Conservation (phyloP, 1,284 basidiomycete species). For the Malassezia obtusa region DNA sequence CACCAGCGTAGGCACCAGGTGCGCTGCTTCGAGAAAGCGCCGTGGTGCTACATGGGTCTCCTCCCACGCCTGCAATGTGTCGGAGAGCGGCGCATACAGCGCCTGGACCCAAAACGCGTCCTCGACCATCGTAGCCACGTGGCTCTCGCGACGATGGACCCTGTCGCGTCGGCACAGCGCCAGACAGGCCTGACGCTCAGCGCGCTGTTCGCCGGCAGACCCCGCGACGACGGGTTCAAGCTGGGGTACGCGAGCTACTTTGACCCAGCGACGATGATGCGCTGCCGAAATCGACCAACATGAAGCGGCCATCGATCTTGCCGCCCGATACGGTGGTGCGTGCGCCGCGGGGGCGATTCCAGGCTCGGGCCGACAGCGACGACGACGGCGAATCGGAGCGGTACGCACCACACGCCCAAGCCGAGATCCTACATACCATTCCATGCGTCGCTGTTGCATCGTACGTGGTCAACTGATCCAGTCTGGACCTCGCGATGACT, state of each 20-base stretch:
- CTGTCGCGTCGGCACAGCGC: conserved; percentile 1
- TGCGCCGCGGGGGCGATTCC: not conserved
- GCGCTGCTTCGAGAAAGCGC: conserved; percentile 1
- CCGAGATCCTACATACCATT: conserved; percentile 3
- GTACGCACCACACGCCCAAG: not conserved
- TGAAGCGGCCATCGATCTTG: not conserved
- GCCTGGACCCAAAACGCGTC: conserved; percentile 5
- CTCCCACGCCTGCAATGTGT: conserved; percentile 1
- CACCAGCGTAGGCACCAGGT: not conserved
- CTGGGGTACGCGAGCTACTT: not conserved
- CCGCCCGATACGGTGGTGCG: not conserved
- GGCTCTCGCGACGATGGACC: not conserved
- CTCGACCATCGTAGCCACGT: conserved; percentile 1
- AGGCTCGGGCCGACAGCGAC: not conserved
- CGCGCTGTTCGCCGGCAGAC: not conserved
- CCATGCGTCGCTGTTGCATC: not conserved
- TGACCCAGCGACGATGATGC: not conserved
- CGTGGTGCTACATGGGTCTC: not conserved
- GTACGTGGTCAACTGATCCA: not conserved
- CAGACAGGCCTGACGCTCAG: not conserved
- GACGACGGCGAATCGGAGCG: not conserved
- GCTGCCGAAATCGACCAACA: conserved; percentile 7
- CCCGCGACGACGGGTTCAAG: too few relatives aligned
- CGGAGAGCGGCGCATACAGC: conserved; percentile 4
- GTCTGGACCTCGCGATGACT: not conserved